Evolutionary conservation across 1,284 basidiomycete species (phyloP), one percentile per base, ranked within the genome.

Genomic region (Termitomyces sp.): DNA sequence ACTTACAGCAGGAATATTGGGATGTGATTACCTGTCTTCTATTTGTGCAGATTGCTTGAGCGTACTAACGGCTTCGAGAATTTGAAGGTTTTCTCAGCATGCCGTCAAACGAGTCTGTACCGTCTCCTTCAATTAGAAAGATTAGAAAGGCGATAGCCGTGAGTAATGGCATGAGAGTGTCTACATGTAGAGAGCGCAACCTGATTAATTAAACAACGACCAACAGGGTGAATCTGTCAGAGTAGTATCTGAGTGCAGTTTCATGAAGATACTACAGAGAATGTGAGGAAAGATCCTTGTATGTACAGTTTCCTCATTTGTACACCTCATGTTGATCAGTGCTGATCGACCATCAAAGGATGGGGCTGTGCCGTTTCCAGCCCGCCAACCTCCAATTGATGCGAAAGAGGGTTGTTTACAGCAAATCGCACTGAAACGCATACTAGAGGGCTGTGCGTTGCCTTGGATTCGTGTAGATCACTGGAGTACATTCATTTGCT

Each of bases 321-420:
- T 19, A 37, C 39, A 24, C 19, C 51, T 30, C 41, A 52, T 55
- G 58, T 44, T 50, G 45, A 56, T 35, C n/a, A 46, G 33, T 24
- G 13, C 14, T 34, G 44, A 46, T 55, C 28, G 9, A 8, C 28
- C 28, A 30, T 30, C 28, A 13, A 16, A 14, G 35, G 46, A 21
- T 3, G 46, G 46, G 54, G 57, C 57, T 58, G 59, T 56, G 57
- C 43, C 18, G 55, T 56, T 57, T 48, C 55, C 46, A 56, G 47
- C 31, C 52, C 47, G 56, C 50, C 37, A 52, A 55, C 43, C 38
- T 48, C 45, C 14, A 41, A 53, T 40, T 54, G 45, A 54, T 49
- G 46, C 13, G 47, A 44, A 24, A 51, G n/a, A n/a, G 46, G 28
- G 19, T 31, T 16, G 21, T 53, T 49, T 53, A 37, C 26, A 49